Evolutionary conservation across 768 basidiomycete genomes (phyloP).

Genomic region (Pulveroboletus sp.): DNA sequence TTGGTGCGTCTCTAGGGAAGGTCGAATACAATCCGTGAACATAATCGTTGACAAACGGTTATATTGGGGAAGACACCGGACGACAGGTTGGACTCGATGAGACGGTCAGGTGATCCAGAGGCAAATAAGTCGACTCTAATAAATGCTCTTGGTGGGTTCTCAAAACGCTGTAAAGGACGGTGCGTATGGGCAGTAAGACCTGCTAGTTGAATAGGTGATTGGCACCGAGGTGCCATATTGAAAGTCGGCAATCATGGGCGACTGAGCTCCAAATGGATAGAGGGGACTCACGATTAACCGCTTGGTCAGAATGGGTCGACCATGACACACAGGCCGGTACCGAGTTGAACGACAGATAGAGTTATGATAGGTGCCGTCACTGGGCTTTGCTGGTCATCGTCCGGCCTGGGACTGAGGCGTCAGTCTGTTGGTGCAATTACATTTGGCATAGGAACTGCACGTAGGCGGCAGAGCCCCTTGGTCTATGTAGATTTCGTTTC

Average conservation of each 20-base stretch:
- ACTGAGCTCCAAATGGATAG: not conserved
- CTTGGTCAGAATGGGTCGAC: too few species aligned
- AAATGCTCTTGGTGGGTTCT: slow-evolving; percentile 3
- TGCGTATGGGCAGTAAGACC: not conserved
- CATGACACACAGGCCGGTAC: too few species aligned
- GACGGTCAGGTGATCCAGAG: slow-evolving; percentile 16
- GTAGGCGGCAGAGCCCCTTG: too few species aligned
- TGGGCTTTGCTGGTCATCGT: too few species aligned
- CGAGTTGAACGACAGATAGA: too few species aligned
- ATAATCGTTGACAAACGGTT: not conserved
- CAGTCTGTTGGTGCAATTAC: too few species aligned
- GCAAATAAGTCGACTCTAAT: slow-evolving; percentile 9
- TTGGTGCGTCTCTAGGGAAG: slow-evolving; percentile 4
- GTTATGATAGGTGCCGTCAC: too few species aligned
- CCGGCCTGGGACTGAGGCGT: too few species aligned
- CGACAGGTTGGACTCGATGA: slow-evolving; percentile 12
- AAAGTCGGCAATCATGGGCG: not conserved
- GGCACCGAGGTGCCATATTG: not conserved
- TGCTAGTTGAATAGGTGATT: not conserved
- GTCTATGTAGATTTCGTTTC: too few species aligned
- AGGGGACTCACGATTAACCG: not conserved
- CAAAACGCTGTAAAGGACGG: slow-evolving; percentile 8
- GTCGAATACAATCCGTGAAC: not conserved
- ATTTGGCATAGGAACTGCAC: too few species aligned
- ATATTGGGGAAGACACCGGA: slow-evolving; percentile 12